phyloP scores from a whole-genome alignment of 106 monocot species.

The Hemerocallis citrina region DNA sequence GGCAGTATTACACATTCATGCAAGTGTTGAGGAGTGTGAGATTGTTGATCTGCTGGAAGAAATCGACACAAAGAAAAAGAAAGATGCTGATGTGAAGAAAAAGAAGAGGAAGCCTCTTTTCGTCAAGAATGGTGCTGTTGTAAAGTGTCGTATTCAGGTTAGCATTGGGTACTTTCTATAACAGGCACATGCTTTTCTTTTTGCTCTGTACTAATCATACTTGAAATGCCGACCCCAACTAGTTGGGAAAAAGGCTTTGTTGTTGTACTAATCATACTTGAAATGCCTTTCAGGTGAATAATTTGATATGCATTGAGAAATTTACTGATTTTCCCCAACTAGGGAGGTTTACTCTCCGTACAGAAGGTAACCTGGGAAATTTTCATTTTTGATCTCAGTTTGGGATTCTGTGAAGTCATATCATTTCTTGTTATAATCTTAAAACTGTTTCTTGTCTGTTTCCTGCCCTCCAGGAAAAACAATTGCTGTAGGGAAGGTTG shows the following conservation, averaged over 20 bases:
- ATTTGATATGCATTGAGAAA: conserved; percentile 87
- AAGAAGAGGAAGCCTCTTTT: conserved; percentile 89
- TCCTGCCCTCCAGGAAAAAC: conserved; percentile 60
- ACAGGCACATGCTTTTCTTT: background rate
- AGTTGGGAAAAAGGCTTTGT: too few relatives aligned
- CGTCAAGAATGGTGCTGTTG: conserved; percentile 88
- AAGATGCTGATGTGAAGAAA: conserved; percentile 77
- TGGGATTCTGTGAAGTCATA: background rate
- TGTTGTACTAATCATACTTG: background rate
- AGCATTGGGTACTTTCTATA: background rate
- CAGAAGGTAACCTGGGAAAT: conserved; percentile 50
- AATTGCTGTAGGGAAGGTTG: conserved; percentile 88
- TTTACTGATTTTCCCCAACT: conserved; percentile 82
- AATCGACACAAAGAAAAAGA: conserved; percentile 79
- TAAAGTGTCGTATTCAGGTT: conserved; percentile 87
- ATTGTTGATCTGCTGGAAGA: conserved; percentile 93
- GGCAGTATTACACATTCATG: conserved; percentile 85
- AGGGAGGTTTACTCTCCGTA: conserved; percentile 90
- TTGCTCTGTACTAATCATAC: background rate
- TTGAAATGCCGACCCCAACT: too few relatives aligned
- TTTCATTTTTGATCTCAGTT: background rate
- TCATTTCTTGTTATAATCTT: background rate
- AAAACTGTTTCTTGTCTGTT: background rate
- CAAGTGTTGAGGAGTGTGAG: conserved; percentile 93
- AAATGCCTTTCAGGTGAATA: conserved; percentile 54